Conservation (phyloP, 768 basidiomycete genomes). For the Amanita phalloides region DNA sequence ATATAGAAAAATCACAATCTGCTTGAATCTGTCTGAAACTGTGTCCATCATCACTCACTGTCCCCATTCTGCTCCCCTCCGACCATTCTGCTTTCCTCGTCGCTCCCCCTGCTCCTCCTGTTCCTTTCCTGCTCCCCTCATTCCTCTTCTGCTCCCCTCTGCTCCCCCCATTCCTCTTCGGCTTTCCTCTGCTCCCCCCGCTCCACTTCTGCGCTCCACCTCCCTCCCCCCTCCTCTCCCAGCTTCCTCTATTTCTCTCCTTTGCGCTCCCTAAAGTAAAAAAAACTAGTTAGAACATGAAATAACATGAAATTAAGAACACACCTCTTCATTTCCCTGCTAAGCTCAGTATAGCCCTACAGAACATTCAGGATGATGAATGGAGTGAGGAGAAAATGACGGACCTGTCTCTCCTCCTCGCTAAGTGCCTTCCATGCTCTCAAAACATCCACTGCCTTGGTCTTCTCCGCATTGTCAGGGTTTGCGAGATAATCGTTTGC, state of each 20-base stretch:
- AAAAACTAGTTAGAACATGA: background rate
- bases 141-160: background rate
- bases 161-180: background rate
- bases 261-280: slow-evolving; percentile 2
- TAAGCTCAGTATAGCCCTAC: background rate
- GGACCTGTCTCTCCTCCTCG: background rate
- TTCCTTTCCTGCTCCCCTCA: background rate
- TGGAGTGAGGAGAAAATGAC: background rate
- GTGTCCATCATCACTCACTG: background rate
- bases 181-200: background rate
- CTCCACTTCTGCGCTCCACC: background rate
- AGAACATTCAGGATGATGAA: background rate
- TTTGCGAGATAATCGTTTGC: background rate
- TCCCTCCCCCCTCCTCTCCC: background rate
- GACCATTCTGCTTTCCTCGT: background rate
- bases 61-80: background rate
- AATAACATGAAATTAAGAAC: slow-evolving; percentile 1
- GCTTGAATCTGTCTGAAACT: slow-evolving; percentile 1
- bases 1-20: background rate
- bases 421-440: background rate
- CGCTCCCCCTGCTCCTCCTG: background rate
- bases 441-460: background rate
- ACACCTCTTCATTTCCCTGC: background rate
- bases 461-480: background rate
- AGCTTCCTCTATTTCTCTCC: background rate